Evolutionary conservation across 2,329 filamentous ascomycete species (phyloP), one percentile per base, ranked within the genome.

Genomic region (Aspergillus transmontanensis): DNA sequence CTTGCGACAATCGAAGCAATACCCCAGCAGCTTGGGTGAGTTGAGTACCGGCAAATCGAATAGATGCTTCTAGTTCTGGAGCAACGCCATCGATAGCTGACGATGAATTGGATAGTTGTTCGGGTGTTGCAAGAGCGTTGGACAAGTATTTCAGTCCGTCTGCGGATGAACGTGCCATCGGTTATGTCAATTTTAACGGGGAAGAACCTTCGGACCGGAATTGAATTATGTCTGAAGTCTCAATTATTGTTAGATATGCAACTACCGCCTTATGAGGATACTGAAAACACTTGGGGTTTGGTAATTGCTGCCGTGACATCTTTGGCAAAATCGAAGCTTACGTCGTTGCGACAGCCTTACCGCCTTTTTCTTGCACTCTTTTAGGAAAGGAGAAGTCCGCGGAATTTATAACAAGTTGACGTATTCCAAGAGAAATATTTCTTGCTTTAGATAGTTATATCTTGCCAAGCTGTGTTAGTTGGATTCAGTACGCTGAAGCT

Each of bases 1-100:
- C 92, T 75, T 97, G 93, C 7, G 93, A 91, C 45, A 98, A 84
- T 55, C 92, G 87, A 3, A 99, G 85, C 21, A 98, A 86, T 57
- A 96, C 85, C 1, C 82, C 82, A 11, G 82, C 82, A 3, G 80
- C 75, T 64, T 83, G 81, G 1, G 81, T 84, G 30, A 84, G 75
- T 61, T 78, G 75, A 6, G 75, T 75, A 16, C 79, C 79, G 3
- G 80, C 79, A 66, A 79, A 83, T 46, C 80, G 78, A 62, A 82
- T 73, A 1, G 81, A 82, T 7, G 73, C 70, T 65, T 81, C 79
- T 30, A 83, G 71, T 23, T 80, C 79, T 12, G 75, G 61, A 6
- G 78, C 71, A 16, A 82, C 71, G 43, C 78, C 78, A 64, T 82
- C 80, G 21, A 82, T 73, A 7, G 76, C 76, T 1, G 80, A 81